Conservation (phyloP, 1,139 yeast species). For the Suhomyces chickasaworum region DNA sequence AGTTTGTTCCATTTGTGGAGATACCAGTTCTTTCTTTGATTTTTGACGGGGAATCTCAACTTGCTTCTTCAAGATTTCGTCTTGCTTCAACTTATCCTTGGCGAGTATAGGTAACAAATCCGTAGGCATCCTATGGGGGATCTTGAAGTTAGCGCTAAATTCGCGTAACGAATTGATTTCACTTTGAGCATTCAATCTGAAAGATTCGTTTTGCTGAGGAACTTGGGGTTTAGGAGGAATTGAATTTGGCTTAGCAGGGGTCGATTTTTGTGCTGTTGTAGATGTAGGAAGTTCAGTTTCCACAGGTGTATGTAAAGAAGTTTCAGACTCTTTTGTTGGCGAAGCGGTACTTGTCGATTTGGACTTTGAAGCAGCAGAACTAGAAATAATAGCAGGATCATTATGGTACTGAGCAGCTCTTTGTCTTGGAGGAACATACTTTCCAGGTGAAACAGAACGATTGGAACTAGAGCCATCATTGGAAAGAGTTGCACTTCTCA, state of each 20-base stretch:
- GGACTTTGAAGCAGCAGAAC: slow-evolving; percentile 36
- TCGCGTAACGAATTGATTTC: slow-evolving; percentile 80
- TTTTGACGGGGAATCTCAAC: slow-evolving; percentile 21
- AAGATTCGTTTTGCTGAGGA: slow-evolving; percentile 37
- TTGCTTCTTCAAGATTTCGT: slow-evolving; percentile 53
- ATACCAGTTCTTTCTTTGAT: slow-evolving; percentile 18
- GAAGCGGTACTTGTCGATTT: slow-evolving; percentile 5
- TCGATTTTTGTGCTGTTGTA: slow-evolving; percentile 10
- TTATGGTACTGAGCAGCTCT: slow-evolving; percentile 63
- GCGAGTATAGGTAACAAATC: slow-evolving; percentile 77
- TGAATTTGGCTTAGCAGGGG: slow-evolving; percentile 33
- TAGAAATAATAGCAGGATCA: slow-evolving; percentile 79
- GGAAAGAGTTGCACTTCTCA: slow-evolving; percentile 38
- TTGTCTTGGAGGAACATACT: slow-evolving; percentile 66
- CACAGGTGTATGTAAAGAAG: slow-evolving; percentile 2
- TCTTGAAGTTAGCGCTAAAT: slow-evolving; percentile 80
- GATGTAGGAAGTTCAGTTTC: background rate
- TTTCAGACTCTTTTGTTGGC: slow-evolving; percentile 1
- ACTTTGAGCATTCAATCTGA: slow-evolving; percentile 57
- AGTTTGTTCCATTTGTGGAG: slow-evolving; percentile 13
- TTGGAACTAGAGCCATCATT: slow-evolving; percentile 15
- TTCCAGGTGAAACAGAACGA: slow-evolving; percentile 26
- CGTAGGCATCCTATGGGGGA: slow-evolving; percentile 71
- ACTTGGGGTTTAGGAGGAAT: slow-evolving; percentile 39
- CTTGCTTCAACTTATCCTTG: slow-evolving; percentile 66